Base-by-base conservation (phyloP, 305 asterid genomes). In the Fraxinus floribunda region DNA sequence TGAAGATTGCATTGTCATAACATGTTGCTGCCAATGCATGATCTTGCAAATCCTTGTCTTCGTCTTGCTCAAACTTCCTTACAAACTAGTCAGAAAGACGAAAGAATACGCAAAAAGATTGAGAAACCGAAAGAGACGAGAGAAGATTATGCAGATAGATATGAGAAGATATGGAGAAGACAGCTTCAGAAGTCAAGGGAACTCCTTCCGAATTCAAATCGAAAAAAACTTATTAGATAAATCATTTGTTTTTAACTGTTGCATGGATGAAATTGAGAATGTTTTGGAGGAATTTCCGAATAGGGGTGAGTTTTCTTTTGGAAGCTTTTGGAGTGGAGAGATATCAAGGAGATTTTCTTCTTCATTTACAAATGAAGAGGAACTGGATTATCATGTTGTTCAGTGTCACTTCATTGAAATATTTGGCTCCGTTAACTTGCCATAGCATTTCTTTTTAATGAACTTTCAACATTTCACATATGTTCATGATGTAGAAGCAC, bases 11-110 rank as follows among this genome's bases (percentile, higher is more conserved):
- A 83, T 93, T 71, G 93, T 95, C 83, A 64, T 95, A 73, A 90
- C 88, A 34, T 95, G 98, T 74, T 95, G 97, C 89, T 95, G 98
- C 77, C 92, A 92, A 77, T 93, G 95, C 88, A 84, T 93, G 93
- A 85, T 95, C 81, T 88, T 95, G 80, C 93, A 93, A 80, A 80
- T 95, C 84, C 86, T 95, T 81, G 79, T 92, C 87, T 85, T 91
- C 82, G 15, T 93, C 82, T 79, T 92, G 86, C 90, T 92, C 7
- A 93, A 88, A 79, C 86, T 92, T n/a, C 98, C 98, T 0, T 83
- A 5, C 55, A 91, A 85, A 57, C 36, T 95, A 29, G 26, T 93
- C 77, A 85, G 77, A 55, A 91, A 87, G 89, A 85, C 94, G 0
- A 87, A 77, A 81, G 80, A 71, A 16, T 90, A 81, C 34, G 87